Percentiles rank a stretch among this genome's conserved stretches.
These are phyloP conservation scores for Tricholoma hemisulphureum DNA, from an alignment of 768 basidiomycete species.

Conservation along the genomic window DNA sequence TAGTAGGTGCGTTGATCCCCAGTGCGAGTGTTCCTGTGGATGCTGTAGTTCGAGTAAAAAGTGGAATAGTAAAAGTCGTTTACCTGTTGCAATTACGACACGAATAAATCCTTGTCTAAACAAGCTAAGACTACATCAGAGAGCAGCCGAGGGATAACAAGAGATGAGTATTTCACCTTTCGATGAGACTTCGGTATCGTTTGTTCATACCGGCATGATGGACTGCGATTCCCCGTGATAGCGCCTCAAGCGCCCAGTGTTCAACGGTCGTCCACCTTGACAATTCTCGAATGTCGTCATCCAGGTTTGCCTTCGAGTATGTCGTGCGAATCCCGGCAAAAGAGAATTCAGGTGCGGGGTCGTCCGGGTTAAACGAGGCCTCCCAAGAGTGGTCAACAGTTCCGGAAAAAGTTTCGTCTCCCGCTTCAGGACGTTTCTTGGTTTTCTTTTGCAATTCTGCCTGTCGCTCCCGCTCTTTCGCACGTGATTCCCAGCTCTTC, in stretches of 20 bases:
- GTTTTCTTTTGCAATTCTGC: slow-evolving; percentile 40
- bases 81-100: slow-evolving; percentile 67
- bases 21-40: slow-evolving; percentile 60
- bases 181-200: slow-evolving; percentile 53
- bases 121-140: slow-evolving; percentile 36
- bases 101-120: slow-evolving; percentile 63
- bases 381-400: slow-evolving; percentile 41
- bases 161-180: slow-evolving; percentile 40
- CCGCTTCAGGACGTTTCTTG: slow-evolving; percentile 29
- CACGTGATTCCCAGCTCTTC: slow-evolving; percentile 45
- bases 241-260: slow-evolving; percentile 45
- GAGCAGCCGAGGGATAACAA: background rate
- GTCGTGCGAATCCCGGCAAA: slow-evolving; percentile 46
- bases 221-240: slow-evolving; percentile 62
- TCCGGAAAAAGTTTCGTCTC: slow-evolving; percentile 18
- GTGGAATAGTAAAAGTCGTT: background rate
- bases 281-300: slow-evolving; percentile 45
- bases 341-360: slow-evolving; percentile 59
- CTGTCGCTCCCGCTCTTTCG: slow-evolving; percentile 49
- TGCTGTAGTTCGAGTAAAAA: background rate
- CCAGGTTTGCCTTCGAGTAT: slow-evolving; percentile 47
- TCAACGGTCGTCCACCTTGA: slow-evolving; percentile 32
- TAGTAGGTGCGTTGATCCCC: slow-evolving; percentile 74
- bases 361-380: slow-evolving; percentile 53
- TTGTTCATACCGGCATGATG: slow-evolving; percentile 73